A percentile compares a stretch with the other conserved stretches of the same genome.
These are phyloP conservation scores for Fusarium tricinctum DNA, from an alignment of 2,329 filamentous ascomycete species.

Conservation along the genomic window DNA sequence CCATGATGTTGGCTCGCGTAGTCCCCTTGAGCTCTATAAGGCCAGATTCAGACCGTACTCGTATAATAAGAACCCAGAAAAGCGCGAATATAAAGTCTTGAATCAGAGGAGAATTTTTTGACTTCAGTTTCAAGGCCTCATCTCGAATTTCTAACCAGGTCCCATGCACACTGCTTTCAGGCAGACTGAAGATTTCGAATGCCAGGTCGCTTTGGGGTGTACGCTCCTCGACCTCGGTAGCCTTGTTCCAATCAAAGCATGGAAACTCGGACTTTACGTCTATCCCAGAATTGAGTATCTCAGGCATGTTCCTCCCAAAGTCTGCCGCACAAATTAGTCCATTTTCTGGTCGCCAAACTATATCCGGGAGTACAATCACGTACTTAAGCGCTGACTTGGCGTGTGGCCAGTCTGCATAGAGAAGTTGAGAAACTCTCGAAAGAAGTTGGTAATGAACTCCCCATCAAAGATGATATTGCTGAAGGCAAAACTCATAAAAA, in stretches of 20 bases:
- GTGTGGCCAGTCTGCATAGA: neutral
- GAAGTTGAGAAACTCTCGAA: slow-evolving; percentile 27
- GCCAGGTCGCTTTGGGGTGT: slow-evolving; percentile 9
- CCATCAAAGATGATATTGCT: slow-evolving; percentile 40
- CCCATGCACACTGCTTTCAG: neutral
- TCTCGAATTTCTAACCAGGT: neutral
- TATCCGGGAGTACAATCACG: neutral
- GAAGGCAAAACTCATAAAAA: slow-evolving; percentile 41
- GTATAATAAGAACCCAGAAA: slow-evolving; percentile 39
- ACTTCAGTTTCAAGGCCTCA: neutral
- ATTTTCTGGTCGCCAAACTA: neutral
- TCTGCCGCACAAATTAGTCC: slow-evolving; percentile 18
- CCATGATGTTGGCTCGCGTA: slow-evolving; percentile 18
- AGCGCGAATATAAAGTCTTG: slow-evolving; percentile 40
- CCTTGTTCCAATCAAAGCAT: slow-evolving; percentile 35
- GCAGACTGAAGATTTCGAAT: slow-evolving; percentile 15
- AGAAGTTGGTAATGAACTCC: slow-evolving; percentile 40
- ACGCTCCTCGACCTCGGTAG: neutral
- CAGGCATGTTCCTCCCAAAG: slow-evolving; percentile 15
- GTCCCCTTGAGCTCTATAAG: neutral
- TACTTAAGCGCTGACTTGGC: neutral
- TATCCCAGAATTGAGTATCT: neutral
- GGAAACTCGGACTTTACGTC: slow-evolving; percentile 19
- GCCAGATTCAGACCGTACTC: slow-evolving; percentile 12
- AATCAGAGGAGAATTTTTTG: neutral